These are phyloP conservation scores for Chloranthus sessilifolius DNA, from an alignment of 164 flowering plant species.

Conservation along the genomic window DNA sequence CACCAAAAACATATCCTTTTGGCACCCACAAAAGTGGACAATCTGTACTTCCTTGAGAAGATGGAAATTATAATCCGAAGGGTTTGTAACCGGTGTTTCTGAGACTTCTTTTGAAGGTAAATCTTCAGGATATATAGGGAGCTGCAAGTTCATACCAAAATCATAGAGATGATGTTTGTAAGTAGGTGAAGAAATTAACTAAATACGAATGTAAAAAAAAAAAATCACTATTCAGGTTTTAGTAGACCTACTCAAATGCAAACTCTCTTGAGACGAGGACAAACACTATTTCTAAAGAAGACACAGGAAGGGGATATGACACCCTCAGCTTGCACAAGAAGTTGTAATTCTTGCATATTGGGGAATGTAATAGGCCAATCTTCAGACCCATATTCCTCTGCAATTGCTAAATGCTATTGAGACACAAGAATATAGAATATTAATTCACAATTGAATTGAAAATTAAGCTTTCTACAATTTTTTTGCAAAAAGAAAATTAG, in stretches of 20 bases:
- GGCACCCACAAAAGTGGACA: slow-evolving; percentile 3
- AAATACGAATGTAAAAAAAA: too few species aligned
- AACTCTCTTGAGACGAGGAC: slow-evolving; percentile 7
- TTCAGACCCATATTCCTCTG: neutral
- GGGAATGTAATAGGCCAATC: slow-evolving; percentile 6
- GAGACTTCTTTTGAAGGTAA: neutral
- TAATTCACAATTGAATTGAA: neutral
- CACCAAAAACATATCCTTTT: slow-evolving; percentile 6
- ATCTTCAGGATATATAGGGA: neutral
- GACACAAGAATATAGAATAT: neutral
- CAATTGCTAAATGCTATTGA: slow-evolving; percentile 2
- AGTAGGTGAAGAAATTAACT: too few species aligned
- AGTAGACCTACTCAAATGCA: slow-evolving; percentile 11
- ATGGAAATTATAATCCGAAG: slow-evolving; percentile 1
- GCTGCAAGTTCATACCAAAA: slow-evolving; percentile 4
- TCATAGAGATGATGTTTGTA: neutral
- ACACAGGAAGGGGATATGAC: neutral
- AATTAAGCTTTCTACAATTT: neutral
- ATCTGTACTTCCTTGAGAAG: slow-evolving; percentile 8
- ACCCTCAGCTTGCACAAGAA: neutral
- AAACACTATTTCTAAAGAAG: slow-evolving; percentile 6
- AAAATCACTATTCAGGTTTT: neutral
- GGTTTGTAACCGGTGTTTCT: neutral
- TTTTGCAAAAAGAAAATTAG: neutral
- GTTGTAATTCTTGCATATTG: slow-evolving; percentile 11